These are phyloP conservation scores for Calocera cornea DNA, from an alignment of 768 basidiomycete genomes.

Conservation along the genomic window DNA sequence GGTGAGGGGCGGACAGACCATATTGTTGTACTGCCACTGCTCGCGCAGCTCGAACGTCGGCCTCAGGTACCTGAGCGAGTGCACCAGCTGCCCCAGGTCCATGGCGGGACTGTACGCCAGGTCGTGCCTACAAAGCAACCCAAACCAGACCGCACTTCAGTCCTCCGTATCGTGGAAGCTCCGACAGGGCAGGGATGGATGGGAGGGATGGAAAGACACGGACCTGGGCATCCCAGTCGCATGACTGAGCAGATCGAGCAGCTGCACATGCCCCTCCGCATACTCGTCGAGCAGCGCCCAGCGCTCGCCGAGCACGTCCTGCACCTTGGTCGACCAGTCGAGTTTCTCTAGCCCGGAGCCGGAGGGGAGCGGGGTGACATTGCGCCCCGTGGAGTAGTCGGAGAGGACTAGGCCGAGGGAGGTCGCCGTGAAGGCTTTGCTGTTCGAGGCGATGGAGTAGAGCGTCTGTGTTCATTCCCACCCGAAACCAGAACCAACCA, in stretches of 20 bases:
- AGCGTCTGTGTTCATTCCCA: conserved; percentile 26
- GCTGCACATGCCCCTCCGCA: conserved; percentile 26
- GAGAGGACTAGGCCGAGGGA: conserved; percentile 32
- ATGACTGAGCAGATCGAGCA: conserved; percentile 31
- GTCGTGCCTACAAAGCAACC: conserved; percentile 25
- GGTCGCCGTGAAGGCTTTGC: conserved; percentile 30
- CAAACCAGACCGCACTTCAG: neutral
- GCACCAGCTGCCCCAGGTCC: conserved; percentile 17
- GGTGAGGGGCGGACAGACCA: conserved; percentile 15
- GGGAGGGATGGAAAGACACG: neutral
- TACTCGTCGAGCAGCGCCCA: conserved; percentile 33
- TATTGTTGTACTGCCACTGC: conserved; percentile 30
- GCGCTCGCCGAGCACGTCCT: conserved; percentile 27
- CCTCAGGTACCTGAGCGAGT: conserved; percentile 21
- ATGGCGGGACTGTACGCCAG: conserved; percentile 22
- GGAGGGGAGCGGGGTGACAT: conserved; percentile 26
- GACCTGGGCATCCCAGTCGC: conserved; percentile 31
- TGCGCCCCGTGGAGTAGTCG: conserved; percentile 27
- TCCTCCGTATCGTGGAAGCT: neutral
- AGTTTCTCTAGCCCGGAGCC: conserved; percentile 19
- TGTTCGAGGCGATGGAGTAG: conserved; percentile 28
- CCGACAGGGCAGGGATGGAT: no score
- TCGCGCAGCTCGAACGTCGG: conserved; percentile 28
- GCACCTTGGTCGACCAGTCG: conserved; percentile 28
- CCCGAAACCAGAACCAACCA: neutral